These are phyloP conservation scores for Hypoxylon sp. DNA, from an alignment of 2,329 filamentous ascomycete genomes.

Conservation along the genomic window DNA sequence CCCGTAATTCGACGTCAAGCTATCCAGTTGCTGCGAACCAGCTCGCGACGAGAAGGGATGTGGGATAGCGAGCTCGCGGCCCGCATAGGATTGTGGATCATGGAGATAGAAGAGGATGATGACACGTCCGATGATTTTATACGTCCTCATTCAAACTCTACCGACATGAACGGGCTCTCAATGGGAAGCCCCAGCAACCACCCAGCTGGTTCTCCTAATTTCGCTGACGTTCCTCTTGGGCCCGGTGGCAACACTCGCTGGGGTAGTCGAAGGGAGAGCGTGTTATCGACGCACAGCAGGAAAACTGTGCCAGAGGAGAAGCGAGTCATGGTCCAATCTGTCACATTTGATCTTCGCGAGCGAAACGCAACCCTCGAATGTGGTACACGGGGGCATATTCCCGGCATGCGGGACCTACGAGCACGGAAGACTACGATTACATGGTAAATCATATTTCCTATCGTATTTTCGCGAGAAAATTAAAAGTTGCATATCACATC, in stretches of 20 bases:
- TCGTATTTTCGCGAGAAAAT: slow-evolving; percentile 2
- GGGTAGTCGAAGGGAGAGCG: slow-evolving; percentile 45
- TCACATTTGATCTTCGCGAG: slow-evolving; percentile 64
- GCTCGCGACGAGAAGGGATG: slow-evolving; percentile 71
- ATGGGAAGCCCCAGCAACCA: slow-evolving; percentile 36
- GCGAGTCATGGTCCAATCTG: slow-evolving; percentile 64
- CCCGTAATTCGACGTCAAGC: slow-evolving; percentile 65
- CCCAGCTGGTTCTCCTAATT: slow-evolving; percentile 46
- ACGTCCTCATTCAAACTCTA: slow-evolving; percentile 45
- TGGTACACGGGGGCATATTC: slow-evolving; percentile 61
- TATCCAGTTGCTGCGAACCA: slow-evolving; percentile 67
- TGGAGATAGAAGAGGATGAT: slow-evolving; percentile 62
- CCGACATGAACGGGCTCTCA: slow-evolving; percentile 39
- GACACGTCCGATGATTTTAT: slow-evolving; percentile 40
- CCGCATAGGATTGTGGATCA: slow-evolving; percentile 64
- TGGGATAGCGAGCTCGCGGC: slow-evolving; percentile 72
- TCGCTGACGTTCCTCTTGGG: slow-evolving; percentile 50
- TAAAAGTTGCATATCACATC: too few relatives aligned
- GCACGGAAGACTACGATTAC: slow-evolving; percentile 55
- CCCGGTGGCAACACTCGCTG: slow-evolving; percentile 57
- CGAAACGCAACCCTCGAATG: slow-evolving; percentile 60
- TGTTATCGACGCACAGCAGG: slow-evolving; percentile 32
- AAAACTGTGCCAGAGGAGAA: slow-evolving; percentile 59
- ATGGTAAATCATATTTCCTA: slow-evolving; percentile 52
- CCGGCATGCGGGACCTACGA: slow-evolving; percentile 57